Evolutionary conservation across 2,329 filamentous ascomycete genomes (phyloP), one percentile per base, ranked within the genome.

Genomic region (Ophidiomyces ophidiicola): DNA sequence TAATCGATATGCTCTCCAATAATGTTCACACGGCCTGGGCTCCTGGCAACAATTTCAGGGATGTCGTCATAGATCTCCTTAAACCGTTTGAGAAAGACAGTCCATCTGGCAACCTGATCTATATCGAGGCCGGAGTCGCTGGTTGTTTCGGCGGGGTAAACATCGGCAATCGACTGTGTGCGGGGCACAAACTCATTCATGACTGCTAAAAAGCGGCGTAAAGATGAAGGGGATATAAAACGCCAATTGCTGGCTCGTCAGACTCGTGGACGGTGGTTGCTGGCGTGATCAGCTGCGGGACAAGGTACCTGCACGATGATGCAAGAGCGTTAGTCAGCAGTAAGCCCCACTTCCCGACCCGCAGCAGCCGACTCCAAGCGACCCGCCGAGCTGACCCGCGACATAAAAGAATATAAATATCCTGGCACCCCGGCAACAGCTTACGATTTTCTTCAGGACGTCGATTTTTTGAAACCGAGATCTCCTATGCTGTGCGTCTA

Each of bases 1-100:
- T 98, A 98, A 67, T 98, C 90, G 54, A 98, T 94, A 67, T 98
- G 90, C 71, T 98, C 90, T 60, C 90, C 90, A 57, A 98, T 94
- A 55, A 98, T 90, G 67, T 96, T 96, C 49, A 98, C 90, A 49
- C 90, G 76, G 44, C 90, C 90, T 1, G 90, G 90, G 40, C 87
- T 94, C 46, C 90, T 79, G 6, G 88, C 76, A 14, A 96, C 76
- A 53, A 94, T 94, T 43, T 82, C 72, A 26, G 87, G 78, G 11
- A 70, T 65, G 36, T 75, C 70, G 50, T 76, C 78, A 62, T 88
- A 93, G 29, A 64, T 66, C 42, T 71, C 62, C 49, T 78, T 67
- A 63, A 96, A 96, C 49, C 71, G 71, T 36, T 72, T 64, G 29
- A 88, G 66, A 30, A 96, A 71, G 30, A 64, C 68, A 51, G 80